Evolutionary conservation across 768 basidiomycete species (phyloP).

Genomic region (Russula ochroleuca): DNA sequence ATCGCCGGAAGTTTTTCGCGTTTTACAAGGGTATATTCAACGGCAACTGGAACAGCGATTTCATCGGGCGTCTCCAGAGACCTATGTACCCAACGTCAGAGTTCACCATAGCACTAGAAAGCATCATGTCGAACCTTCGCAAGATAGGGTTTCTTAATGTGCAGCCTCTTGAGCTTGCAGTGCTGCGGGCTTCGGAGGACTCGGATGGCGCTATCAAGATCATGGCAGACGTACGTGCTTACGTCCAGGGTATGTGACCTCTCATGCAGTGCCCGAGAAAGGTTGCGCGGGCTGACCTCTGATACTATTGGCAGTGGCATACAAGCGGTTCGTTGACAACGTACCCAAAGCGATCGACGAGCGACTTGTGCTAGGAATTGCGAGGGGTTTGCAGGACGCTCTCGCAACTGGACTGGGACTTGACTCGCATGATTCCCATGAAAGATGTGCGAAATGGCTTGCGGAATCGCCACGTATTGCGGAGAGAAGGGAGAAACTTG

Average conservation of each 20-base stretch:
- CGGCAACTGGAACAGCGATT: not conserved
- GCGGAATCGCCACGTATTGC: slow-evolving; percentile 47
- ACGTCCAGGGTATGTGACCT: slow-evolving; percentile 59
- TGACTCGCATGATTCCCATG: slow-evolving; percentile 43
- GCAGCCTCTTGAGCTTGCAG: slow-evolving; percentile 43
- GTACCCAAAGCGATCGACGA: slow-evolving; percentile 44
- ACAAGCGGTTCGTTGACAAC: slow-evolving; percentile 45
- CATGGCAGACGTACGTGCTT: slow-evolving; percentile 69
- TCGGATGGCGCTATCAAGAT: slow-evolving; percentile 56
- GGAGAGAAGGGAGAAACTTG: slow-evolving; percentile 44
- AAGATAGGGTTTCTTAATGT: slow-evolving; percentile 40
- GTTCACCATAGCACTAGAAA: not conserved
- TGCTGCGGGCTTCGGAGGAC: slow-evolving; percentile 47
- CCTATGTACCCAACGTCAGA: not conserved
- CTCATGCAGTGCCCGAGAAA: slow-evolving; percentile 1
- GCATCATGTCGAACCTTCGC: slow-evolving; percentile 29
- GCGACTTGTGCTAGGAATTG: slow-evolving; percentile 52
- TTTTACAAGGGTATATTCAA: slow-evolving; percentile 6
- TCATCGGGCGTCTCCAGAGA: not conserved
- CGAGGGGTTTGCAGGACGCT: slow-evolving; percentile 42
- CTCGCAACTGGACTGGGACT: slow-evolving; percentile 50
- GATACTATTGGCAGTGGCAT: slow-evolving; percentile 38
- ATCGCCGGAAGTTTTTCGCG: slow-evolving; percentile 10
- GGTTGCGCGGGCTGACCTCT: not conserved
- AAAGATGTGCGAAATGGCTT: slow-evolving; percentile 48